A percentile compares a stretch with the other conserved stretches of the same genome.
phyloP scores from a whole-genome alignment of 2,329 filamentous ascomycete genomes.

The Fusarium subglutinans region DNA sequence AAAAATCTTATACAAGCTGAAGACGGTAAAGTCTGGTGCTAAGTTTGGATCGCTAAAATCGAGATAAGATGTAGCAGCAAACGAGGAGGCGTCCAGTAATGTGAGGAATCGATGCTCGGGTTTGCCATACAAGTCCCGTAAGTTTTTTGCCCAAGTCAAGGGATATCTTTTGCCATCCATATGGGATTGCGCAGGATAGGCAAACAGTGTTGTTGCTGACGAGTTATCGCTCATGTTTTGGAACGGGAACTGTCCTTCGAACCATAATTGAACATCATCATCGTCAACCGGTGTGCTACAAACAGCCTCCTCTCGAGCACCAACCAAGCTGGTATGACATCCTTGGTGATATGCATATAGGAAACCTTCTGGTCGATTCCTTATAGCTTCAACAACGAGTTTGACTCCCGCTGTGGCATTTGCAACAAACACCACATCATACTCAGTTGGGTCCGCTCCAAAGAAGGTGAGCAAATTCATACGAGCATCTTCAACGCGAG shows the following conservation, averaged over 20 bases:
- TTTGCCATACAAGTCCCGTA: constrained; percentile 49
- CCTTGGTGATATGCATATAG: constrained; percentile 85
- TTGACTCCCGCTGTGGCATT: constrained; percentile 95
- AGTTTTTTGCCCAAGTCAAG: constrained; percentile 69
- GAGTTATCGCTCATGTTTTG: constrained; percentile 22
- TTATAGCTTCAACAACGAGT: constrained; percentile 80
- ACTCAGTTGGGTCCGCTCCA: constrained; percentile 80
- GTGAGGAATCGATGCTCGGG: constrained; percentile 62
- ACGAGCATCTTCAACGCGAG: constrained; percentile 79
- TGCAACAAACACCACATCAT: constrained; percentile 89
- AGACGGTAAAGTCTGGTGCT: constrained; percentile 83
- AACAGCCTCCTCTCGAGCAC: constrained; percentile 76
- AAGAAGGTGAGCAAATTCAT: constrained; percentile 78
- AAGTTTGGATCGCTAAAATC: constrained; percentile 69
- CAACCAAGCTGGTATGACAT: constrained; percentile 87
- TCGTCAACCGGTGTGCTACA: constrained; percentile 74
- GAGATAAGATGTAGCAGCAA: constrained; percentile 79
- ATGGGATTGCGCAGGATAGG: constrained; percentile 92
- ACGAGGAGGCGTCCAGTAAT: constrained; percentile 84
- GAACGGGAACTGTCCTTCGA: constrained; percentile 54
- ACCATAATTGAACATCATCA: constrained; percentile 71
- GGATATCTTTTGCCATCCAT: constrained; percentile 85
- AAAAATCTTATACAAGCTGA: constrained; percentile 98
- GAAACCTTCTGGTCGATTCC: constrained; percentile 75
- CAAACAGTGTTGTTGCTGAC: constrained; percentile 64